Percentiles rank a stretch among this genome's conserved stretches.
Conservation (phyloP, 2,329 filamentous ascomycete genomes). For the Bisporella sp. region DNA sequence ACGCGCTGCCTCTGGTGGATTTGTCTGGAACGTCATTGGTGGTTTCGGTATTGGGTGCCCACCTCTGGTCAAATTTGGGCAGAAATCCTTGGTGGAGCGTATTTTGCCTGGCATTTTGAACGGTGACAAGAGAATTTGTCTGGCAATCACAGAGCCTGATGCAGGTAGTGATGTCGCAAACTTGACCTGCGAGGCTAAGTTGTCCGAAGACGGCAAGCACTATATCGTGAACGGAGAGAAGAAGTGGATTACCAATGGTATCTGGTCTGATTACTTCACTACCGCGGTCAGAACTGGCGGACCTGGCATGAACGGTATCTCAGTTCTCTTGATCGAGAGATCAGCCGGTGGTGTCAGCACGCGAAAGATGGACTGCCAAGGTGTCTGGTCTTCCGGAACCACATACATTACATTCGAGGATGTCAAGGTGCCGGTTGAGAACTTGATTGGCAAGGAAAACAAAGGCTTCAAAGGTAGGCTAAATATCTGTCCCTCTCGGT, state of each 20-base stretch:
- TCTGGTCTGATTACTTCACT: constrained; percentile 97
- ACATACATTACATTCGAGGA: constrained; percentile 99
- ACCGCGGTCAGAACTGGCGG: constrained; percentile 88
- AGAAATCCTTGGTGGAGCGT: constrained; percentile 49
- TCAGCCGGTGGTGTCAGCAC: constrained; percentile 79
- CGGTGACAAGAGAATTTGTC: constrained; percentile 94
- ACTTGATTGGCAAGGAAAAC: constrained; percentile 95
- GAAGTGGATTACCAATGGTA: constrained; percentile 99
- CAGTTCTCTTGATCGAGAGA: constrained; percentile 87
- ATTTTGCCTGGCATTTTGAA: constrained; percentile 82
- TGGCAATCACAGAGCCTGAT: constrained; percentile 95
- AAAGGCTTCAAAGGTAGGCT: constrained; percentile 77
- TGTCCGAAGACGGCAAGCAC: constrained; percentile 92
- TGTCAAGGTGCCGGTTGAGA: constrained; percentile 99
- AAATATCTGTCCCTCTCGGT: not conserved
- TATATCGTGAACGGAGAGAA: constrained; percentile 99
- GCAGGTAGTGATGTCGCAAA: constrained; percentile 94
- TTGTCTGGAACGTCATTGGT: constrained; percentile 95
- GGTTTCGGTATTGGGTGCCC: constrained; percentile 96
- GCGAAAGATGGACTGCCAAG: constrained; percentile 95
- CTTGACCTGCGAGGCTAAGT: constrained; percentile 89
- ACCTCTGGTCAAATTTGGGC: constrained; percentile 50
- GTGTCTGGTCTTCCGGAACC: constrained; percentile 90
- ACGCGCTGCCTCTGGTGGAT: constrained; percentile 78
- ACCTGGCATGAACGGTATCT: constrained; percentile 87